phyloP scores from a whole-genome alignment of 2,329 filamentous ascomycete species.

The Cryoendolithus antarcticus region DNA sequence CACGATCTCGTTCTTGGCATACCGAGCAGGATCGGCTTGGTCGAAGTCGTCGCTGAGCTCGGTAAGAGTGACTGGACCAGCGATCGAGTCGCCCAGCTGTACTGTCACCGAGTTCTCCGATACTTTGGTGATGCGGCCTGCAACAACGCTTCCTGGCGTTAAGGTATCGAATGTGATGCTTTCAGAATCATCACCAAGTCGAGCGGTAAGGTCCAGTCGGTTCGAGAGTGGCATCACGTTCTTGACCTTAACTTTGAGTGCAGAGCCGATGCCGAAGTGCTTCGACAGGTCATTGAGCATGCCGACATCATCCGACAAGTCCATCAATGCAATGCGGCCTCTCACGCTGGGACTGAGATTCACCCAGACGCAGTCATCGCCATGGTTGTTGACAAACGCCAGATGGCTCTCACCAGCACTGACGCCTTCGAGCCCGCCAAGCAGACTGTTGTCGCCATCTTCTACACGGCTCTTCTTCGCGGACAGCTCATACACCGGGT shows the following conservation, averaged over 20 bases:
- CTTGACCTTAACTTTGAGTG: slow-evolving; percentile 67
- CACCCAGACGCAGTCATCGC: slow-evolving; percentile 71
- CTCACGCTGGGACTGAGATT: slow-evolving; percentile 80
- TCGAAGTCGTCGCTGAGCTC: slow-evolving; percentile 82
- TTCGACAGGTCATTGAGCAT: slow-evolving; percentile 60
- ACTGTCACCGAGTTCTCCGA: slow-evolving; percentile 74
- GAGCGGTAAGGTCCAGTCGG: slow-evolving; percentile 59
- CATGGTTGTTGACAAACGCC: slow-evolving; percentile 84
- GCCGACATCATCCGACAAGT: slow-evolving; percentile 77
- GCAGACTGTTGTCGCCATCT: slow-evolving; percentile 41
- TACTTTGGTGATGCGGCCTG: slow-evolving; percentile 73
- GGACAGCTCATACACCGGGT: slow-evolving; percentile 73
- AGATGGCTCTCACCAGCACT: slow-evolving; percentile 59
- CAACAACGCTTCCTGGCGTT: slow-evolving; percentile 66
- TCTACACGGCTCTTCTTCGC: slow-evolving; percentile 46
- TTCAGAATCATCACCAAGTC: slow-evolving; percentile 26
- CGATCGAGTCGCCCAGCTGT: slow-evolving; percentile 68
- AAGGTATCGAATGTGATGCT: slow-evolving; percentile 58
- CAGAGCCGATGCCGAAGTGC: slow-evolving; percentile 84
- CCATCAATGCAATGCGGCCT: slow-evolving; percentile 68
- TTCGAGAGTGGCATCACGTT: slow-evolving; percentile 60
- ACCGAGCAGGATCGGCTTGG: slow-evolving; percentile 60
- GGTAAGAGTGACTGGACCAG: slow-evolving; percentile 67
- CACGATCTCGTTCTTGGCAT: slow-evolving; percentile 74
- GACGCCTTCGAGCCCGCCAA: slow-evolving; percentile 58